Percentiles rank a stretch among this genome's conserved stretches.
These are phyloP conservation scores for Mrakiaceae sp. DNA, from an alignment of 1,284 basidiomycete genomes.

Conservation along the genomic window DNA sequence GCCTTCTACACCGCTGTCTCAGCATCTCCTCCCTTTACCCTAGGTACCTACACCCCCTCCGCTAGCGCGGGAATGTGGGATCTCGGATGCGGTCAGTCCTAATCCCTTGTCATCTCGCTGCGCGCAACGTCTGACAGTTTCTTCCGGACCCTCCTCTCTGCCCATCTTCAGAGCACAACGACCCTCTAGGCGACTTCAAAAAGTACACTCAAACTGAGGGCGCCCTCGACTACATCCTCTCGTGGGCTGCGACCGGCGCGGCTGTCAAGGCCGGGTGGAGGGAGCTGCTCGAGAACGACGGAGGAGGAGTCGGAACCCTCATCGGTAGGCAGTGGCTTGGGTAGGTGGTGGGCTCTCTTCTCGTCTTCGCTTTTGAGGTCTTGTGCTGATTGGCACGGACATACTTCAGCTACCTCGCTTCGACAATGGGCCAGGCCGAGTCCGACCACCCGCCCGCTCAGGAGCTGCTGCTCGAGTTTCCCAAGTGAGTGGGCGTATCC, in stretches of 20 bases:
- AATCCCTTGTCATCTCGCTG: too few species aligned
- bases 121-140: too few species aligned
- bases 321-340: neutral
- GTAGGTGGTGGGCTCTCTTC: slow-evolving; percentile 3
- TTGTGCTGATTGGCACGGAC: slow-evolving; percentile 22
- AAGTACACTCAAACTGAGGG: neutral
- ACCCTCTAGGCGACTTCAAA: neutral
- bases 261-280: neutral
- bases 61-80: slow-evolving; percentile 36
- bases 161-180: neutral
- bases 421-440: slow-evolving; percentile 36
- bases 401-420: slow-evolving; percentile 19
- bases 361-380: slow-evolving; percentile 22
- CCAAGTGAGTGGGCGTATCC: slow-evolving; percentile 18
- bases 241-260: neutral
- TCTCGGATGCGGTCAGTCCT: slow-evolving; percentile 24
- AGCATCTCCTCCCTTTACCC: slow-evolving; percentile 25
- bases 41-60: slow-evolving; percentile 34
- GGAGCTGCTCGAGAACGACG: neutral
- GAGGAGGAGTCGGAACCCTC: neutral
- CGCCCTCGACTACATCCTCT: neutral
- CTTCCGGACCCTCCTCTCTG: too few species aligned
- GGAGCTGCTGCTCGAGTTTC: slow-evolving; percentile 34
- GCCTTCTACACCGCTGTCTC: neutral
- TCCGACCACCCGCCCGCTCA: slow-evolving; percentile 35